Percentiles rank a stretch among this genome's conserved stretches.
phyloP scores from a whole-genome alignment of 1,284 basidiomycete genomes.

The Moniliella sp. region DNA sequence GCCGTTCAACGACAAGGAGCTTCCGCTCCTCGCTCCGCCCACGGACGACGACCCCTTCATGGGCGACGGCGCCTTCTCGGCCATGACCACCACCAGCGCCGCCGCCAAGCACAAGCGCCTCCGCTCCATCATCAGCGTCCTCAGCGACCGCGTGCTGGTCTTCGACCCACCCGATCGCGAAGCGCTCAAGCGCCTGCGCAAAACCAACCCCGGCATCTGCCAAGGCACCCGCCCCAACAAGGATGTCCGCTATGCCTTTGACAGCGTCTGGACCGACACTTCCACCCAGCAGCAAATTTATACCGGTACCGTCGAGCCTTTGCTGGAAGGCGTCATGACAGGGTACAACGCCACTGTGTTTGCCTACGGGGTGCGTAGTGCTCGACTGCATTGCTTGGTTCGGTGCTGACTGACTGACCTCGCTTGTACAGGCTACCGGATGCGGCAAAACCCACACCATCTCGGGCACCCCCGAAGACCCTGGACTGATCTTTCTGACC shows the following conservation, averaged over 20 bases:
- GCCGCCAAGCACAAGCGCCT: slow-evolving; percentile 12
- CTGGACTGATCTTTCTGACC: slow-evolving; percentile 32
- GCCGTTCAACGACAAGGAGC: slow-evolving; percentile 25
- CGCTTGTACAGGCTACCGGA: slow-evolving; percentile 28
- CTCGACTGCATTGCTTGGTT: too few species aligned
- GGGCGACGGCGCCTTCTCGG: slow-evolving; percentile 24
- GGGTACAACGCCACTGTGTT: slow-evolving; percentile 33
- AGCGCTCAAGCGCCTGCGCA: slow-evolving; percentile 11
- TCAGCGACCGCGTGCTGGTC: slow-evolving; percentile 30
- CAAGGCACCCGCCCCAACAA: slow-evolving; percentile 7
- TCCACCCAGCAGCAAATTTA: slow-evolving; percentile 23
- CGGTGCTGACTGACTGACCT: neutral
- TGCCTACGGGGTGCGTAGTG: slow-evolving; percentile 22
- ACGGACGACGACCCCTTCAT: slow-evolving; percentile 24
- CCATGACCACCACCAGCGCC: slow-evolving; percentile 15
- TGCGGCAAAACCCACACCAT: slow-evolving; percentile 34
- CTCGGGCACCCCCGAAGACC: slow-evolving; percentile 25
- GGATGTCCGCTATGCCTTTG: slow-evolving; percentile 31
- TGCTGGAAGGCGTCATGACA: slow-evolving; percentile 34
- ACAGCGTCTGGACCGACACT: slow-evolving; percentile 22
- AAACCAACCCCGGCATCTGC: slow-evolving; percentile 5
- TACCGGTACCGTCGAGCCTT: slow-evolving; percentile 20
- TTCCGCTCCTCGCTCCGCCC: slow-evolving; percentile 17
- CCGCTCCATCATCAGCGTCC: slow-evolving; percentile 23
- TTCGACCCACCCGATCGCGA: slow-evolving; percentile 29